phyloP scores from a whole-genome alignment of 139 green algal genomes.

The Chlamydomonas schloesseri region DNA sequence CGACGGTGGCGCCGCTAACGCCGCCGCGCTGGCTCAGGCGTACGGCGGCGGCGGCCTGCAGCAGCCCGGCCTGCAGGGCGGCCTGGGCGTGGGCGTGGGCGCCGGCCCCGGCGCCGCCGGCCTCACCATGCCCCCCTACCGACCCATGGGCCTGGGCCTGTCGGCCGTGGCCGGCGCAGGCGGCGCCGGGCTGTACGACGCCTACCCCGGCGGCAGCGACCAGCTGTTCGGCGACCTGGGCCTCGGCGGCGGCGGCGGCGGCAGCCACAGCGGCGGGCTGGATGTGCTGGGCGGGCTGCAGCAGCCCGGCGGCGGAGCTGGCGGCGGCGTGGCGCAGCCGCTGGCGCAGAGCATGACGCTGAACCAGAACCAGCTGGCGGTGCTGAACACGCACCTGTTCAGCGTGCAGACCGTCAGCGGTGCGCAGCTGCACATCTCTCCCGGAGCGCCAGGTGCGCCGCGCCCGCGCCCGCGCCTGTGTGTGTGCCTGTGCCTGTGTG shows the following conservation, averaged over 20 bases:
- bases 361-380: conserved; percentile 37
- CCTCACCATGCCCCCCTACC: conserved; percentile 5
- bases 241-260: neutral
- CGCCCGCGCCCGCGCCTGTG: no score
- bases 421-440: conserved; percentile 46
- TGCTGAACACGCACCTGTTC: conserved; percentile 56
- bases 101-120: no score
- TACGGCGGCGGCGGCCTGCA: neutral
- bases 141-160: neutral
- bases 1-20: conserved; percentile 1
- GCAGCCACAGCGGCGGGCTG: neutral
- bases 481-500: no score
- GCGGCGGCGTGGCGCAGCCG: neutral
- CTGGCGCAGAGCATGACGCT: conserved; percentile 46
- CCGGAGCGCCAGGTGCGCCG: conserved; percentile 16
- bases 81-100: neutral
- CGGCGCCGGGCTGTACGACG: neutral
- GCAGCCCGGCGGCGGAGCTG: neutral
- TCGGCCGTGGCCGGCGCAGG: neutral
- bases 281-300: conserved; percentile 8
- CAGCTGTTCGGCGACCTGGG: conserved; percentile 13
- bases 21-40: no score
- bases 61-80: neutral
- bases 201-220: conserved; percentile 12
- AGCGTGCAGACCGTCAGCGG: conserved; percentile 52